Evolutionary conservation across 2,329 filamentous ascomycete species (phyloP), one percentile per base, ranked within the genome.

Genomic region (Waltergamsia citrina): DNA sequence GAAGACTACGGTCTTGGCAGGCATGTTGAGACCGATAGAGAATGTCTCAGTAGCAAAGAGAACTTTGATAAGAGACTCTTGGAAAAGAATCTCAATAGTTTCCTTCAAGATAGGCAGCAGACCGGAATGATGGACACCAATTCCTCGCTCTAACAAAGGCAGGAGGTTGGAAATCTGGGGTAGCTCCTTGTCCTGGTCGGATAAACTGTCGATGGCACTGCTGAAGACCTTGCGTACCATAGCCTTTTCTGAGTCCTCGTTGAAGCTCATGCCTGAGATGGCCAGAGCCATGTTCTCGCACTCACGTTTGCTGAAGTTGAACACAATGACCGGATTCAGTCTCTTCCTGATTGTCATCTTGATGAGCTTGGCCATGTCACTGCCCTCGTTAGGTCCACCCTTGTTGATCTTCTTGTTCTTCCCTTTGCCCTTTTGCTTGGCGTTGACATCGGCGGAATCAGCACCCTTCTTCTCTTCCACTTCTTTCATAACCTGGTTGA

Each of bases 331-430:
- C 0, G 92, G 92, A 51, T 98, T 95, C 62, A 92, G 93, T 53
- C 84, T 92, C 65, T 88, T 94, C 61, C 85, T 73, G 81, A 98
- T 94, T 47, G 96, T 94, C 92, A 98, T 98, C 59, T 84, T 85
- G 45, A 98, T 84, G 49, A 98, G 94, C 69, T 95, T 96, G 65
- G 86, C 87, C 41, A 98, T 94, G 59, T 98, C 92, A 2, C 75
- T 73, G 15, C 78, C 80, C 19, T 71, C 76, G 40, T 81, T 72
- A 27, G 74, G 72, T n/a, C 84, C 84, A 32, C 87, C 87, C 60
- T 93, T 95, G 59, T 90, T 87, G 4, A 78, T 78, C 60, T 83
- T 90, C 67, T 94, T 95, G 53, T 94, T 81, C 55, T 90, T 94
- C 41, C 88, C 90, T 53, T 76, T 87, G 44, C 88, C 88, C 57